These are phyloP conservation scores for Cinnamomum micranthum DNA, from an alignment of 164 flowering plant genomes.

Conservation along the genomic window DNA sequence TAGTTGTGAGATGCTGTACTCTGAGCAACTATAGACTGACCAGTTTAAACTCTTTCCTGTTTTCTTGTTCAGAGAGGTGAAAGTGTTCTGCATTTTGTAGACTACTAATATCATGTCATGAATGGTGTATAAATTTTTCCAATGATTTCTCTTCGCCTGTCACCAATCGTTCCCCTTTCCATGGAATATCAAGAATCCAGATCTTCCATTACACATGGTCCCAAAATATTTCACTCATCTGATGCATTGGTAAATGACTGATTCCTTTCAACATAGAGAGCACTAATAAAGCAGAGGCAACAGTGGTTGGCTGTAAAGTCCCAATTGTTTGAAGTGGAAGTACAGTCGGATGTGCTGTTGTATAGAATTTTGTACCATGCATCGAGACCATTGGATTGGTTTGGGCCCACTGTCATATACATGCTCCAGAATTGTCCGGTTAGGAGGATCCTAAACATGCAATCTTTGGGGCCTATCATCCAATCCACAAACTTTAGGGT, in stretches of 20 bases:
- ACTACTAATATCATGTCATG: neutral
- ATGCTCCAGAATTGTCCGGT: no score
- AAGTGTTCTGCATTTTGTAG: neutral
- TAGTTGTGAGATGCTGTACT: neutral
- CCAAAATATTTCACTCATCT: neutral
- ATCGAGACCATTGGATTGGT: no score
- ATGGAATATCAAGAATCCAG: neutral
- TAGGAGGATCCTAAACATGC: no score
- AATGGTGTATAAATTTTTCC: no score
- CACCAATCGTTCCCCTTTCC: neutral
- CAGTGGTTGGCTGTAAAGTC: neutral
- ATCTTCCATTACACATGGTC: neutral
- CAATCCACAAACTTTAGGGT: no score
- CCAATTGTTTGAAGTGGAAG: neutral
- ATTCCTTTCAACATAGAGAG: neutral
- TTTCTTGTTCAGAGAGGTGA: neutral
- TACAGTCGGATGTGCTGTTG: neutral
- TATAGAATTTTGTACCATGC: no score
- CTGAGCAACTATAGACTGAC: neutral
- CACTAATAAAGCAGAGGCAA: neutral
- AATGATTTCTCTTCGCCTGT: no score
- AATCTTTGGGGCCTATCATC: no score
- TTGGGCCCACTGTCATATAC: no score
- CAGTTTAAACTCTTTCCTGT: neutral
- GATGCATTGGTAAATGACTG: constrained; percentile 1